Conservation (phyloP, 495 filamentous ascomycete species). For the Xylaria bambusicola region DNA sequence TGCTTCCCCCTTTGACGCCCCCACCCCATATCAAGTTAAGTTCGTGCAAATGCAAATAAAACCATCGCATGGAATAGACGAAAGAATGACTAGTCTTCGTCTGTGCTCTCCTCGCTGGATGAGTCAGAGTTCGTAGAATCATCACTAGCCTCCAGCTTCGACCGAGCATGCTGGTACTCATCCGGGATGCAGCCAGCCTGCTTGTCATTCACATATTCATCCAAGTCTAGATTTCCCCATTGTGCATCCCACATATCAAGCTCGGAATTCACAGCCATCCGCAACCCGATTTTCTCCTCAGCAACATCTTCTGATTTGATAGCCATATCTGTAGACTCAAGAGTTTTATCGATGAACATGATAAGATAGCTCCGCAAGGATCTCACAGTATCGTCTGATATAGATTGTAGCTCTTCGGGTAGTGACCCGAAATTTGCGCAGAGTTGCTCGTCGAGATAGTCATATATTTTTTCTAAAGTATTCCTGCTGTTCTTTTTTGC, state of each 20-base stretch:
- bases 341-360: slow-evolving; percentile 6
- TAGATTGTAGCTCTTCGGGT: not conserved
- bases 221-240: not conserved
- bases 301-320: not conserved
- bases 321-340: not conserved
- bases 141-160: not conserved
- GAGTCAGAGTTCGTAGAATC: too few species aligned
- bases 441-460: not conserved
- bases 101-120: not conserved
- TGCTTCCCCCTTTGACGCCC: too few species aligned
- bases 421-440: not conserved
- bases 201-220: too few species aligned
- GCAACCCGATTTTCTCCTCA: not conserved
- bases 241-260: not conserved
- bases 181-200: not conserved
- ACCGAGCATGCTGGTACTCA: not conserved
- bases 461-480: not conserved
- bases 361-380: slow-evolving; percentile 4
- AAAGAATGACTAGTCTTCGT: not conserved
- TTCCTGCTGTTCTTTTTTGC: not conserved
- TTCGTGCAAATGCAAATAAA: not conserved
- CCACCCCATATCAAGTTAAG: not conserved
- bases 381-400: not conserved
- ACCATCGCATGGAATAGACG: not conserved
- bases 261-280: not conserved